These are phyloP conservation scores for Nakazawaea holstii DNA, from an alignment of 805 yeast species.

Conservation along the genomic window DNA sequence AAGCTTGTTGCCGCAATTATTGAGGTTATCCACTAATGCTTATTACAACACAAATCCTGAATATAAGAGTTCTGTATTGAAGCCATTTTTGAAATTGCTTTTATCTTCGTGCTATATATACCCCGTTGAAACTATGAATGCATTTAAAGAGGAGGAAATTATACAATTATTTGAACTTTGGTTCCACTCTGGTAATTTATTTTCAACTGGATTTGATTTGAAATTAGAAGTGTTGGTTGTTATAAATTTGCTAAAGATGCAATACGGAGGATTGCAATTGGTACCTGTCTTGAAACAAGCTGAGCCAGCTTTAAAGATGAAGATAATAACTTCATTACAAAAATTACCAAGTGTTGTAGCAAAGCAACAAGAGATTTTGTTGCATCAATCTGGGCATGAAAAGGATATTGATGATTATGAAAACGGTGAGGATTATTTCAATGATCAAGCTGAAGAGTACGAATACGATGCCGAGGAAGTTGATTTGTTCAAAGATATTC, in stretches of 20 bases:
- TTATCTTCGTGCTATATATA: slow-evolving; percentile 35
- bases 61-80: slow-evolving; percentile 14
- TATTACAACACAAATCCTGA: slow-evolving; percentile 15
- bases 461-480: slow-evolving; percentile 21
- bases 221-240: slow-evolving; percentile 46
- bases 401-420: slow-evolving; percentile 22
- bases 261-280: slow-evolving; percentile 22
- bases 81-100: slow-evolving; percentile 33
- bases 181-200: slow-evolving; percentile 37
- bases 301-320: slow-evolving; percentile 20
- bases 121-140: slow-evolving; percentile 30
- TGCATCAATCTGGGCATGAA: slow-evolving; percentile 28
- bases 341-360: slow-evolving; percentile 44
- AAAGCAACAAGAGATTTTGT: slow-evolving; percentile 38
- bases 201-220: slow-evolving; percentile 51
- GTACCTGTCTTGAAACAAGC: slow-evolving; percentile 27
- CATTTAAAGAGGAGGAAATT: slow-evolving; percentile 32
- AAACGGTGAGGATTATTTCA: slow-evolving; percentile 17
- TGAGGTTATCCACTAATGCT: slow-evolving; percentile 14
- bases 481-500: slow-evolving; percentile 23
- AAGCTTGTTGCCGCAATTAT: slow-evolving; percentile 35
- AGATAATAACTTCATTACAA: slow-evolving; percentile 35
- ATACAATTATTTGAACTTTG: slow-evolving; percentile 38
- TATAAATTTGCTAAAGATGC: slow-evolving; percentile 31
- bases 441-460: slow-evolving; percentile 17